Base-by-base conservation (phyloP, 345 rosid species). In the Lepidium africanum region DNA sequence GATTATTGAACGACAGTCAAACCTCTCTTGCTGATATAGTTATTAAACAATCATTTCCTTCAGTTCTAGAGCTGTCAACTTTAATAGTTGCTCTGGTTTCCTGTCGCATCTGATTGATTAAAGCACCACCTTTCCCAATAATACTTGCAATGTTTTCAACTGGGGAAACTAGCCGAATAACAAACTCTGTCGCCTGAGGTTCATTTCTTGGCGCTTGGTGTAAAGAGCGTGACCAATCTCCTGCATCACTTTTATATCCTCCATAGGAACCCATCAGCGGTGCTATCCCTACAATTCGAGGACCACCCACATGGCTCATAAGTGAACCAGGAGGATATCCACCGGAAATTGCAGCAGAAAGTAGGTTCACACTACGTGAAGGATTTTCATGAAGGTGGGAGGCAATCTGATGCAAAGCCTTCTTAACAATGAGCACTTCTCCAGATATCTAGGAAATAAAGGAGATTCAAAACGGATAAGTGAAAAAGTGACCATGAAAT, bases 11-110 rank as follows among this genome's bases (percentile, higher is more conserved):
- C 53, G 54, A 58, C 38, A 46, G 33, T 19, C 75, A 70, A 69
- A 89, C 99, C 99, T 94, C 97, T 83, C 83, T 87, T 7, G 97
- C 89, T 12, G 97, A 91, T 47, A 94, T 76, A 65, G 83, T 72
- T 49, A 91, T 87, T 65, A 94, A 82, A 79, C 96, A 89, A 81
- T 94, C 97, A 78, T 88, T 94, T 81, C 86, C 96, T 72, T 89
- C 96, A 49, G 85, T 71, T 72, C 78, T 69, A 11, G 95, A 79
- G 80, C 97, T 89, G 79, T 94, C 96, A 78, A 94, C 97, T 79
- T 94, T 91, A 47, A 94, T 82, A 25, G 63, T 80, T 9, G 97
- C 99, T 70, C 90, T 83, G 16, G 96, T 82, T 5, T 94, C 99
- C 79, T 89, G 96, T 63, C 97, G 83, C 68, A 89, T 89, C 83